A percentile compares a stretch with the other conserved stretches of the same genome.
Evolutionary conservation across 2,329 filamentous ascomycete species (phyloP).

Genomic region (Aspergillus ochraceoroseus): DNA sequence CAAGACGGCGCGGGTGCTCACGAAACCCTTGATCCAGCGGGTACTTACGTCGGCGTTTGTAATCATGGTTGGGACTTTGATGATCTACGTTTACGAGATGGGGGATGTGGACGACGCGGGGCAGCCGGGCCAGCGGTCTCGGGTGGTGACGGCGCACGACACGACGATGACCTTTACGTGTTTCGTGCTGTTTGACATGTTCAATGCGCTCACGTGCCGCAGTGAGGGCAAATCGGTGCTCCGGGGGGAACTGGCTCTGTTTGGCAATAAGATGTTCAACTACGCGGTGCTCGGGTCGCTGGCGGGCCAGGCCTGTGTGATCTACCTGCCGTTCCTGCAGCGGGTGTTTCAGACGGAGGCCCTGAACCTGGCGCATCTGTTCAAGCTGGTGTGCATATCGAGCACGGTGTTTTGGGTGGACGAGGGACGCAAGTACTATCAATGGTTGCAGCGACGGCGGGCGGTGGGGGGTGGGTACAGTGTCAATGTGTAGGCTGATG

Average conservation of each 20-base stretch:
- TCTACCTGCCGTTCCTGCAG: slow-evolving; percentile 92
- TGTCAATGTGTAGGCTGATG: slow-evolving; percentile 34
- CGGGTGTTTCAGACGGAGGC: slow-evolving; percentile 94
- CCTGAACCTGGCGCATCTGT: slow-evolving; percentile 66
- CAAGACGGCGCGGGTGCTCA: slow-evolving; percentile 86
- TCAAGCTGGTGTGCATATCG: slow-evolving; percentile 67
- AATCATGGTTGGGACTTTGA: slow-evolving; percentile 88
- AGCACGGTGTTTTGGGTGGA: slow-evolving; percentile 95
- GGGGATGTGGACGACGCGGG: slow-evolving; percentile 55
- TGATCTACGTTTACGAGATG: slow-evolving; percentile 91
- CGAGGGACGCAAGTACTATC: slow-evolving; percentile 72
- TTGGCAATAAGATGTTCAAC: slow-evolving; percentile 91
- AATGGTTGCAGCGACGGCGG: slow-evolving; percentile 29
- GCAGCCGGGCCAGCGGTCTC: slow-evolving; percentile 38
- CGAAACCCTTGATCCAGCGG: slow-evolving; percentile 70
- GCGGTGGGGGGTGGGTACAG: slow-evolving; percentile 40
- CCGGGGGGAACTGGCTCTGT: slow-evolving; percentile 74
- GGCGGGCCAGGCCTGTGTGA: slow-evolving; percentile 79
- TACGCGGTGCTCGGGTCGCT: slow-evolving; percentile 85
- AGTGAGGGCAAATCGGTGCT: slow-evolving; percentile 87
- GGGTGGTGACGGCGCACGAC: slow-evolving; percentile 81
- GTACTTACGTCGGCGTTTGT: slow-evolving; percentile 82
- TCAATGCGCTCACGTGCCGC: slow-evolving; percentile 91
- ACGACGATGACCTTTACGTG: slow-evolving; percentile 99
- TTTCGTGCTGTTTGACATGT: slow-evolving; percentile 99